Evolutionary conservation across 2,329 filamentous ascomycete species (phyloP).

Genomic region (Shiraia bambusicola): DNA sequence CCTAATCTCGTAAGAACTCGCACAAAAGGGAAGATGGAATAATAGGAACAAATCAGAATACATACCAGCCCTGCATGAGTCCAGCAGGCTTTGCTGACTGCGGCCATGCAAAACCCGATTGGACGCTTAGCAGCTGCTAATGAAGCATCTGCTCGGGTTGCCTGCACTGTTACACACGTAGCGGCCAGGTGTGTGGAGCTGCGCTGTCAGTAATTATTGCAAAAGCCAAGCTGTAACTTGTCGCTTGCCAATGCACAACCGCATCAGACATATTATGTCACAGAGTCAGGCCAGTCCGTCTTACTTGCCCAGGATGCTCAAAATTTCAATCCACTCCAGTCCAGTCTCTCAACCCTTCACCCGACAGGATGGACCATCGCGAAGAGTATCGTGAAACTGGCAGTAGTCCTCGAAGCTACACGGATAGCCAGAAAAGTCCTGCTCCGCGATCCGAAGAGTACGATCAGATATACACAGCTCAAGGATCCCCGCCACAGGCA

Average conservation of each 20-base stretch:
- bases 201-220: slow-evolving; percentile 4
- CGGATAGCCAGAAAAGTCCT: slow-evolving; percentile 22
- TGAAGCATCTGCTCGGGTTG: slow-evolving; percentile 15
- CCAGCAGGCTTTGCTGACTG: slow-evolving; percentile 11
- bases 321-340: slow-evolving; percentile 11
- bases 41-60: slow-evolving; percentile 10
- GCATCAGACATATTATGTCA: slow-evolving; percentile 16
- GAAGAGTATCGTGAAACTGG: slow-evolving; percentile 16
- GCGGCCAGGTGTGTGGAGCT: slow-evolving; percentile 10
- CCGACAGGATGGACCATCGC: slow-evolving; percentile 17
- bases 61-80: slow-evolving; percentile 5
- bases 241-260: slow-evolving; percentile 9
- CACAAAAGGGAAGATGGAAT: slow-evolving; percentile 6
- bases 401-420: slow-evolving; percentile 12
- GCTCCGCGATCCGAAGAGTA: slow-evolving; percentile 24
- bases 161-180: slow-evolving; percentile 9
- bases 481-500: slow-evolving; percentile 5
- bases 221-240: slow-evolving; percentile 2
- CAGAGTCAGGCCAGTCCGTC: slow-evolving; percentile 3
- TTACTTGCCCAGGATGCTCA: slow-evolving; percentile 3
- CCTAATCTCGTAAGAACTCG: slow-evolving; percentile 6
- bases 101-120: slow-evolving; percentile 10
- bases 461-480: slow-evolving; percentile 17
- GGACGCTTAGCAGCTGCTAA: slow-evolving; percentile 9
- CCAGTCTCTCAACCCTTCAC: slow-evolving; percentile 2